These are phyloP conservation scores for Thinopyrum obtusiflorum DNA, from an alignment of 202 grass and related monocot genomes.

Conservation along the genomic window DNA sequence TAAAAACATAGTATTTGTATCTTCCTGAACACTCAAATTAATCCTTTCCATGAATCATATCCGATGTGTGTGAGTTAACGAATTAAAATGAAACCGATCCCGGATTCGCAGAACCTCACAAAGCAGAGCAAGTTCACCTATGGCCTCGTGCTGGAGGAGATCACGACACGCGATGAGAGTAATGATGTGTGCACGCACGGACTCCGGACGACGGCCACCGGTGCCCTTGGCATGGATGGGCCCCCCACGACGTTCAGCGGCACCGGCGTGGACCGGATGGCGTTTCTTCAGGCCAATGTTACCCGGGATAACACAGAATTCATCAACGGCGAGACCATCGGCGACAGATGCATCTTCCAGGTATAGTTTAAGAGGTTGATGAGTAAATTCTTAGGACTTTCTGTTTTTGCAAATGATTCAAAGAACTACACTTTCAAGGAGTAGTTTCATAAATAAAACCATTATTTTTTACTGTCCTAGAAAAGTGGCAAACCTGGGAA, in stretches of 20 bases:
- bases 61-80: not conserved
- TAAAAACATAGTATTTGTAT: not conserved
- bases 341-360: slow-evolving; percentile 94
- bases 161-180: slow-evolving; percentile 87
- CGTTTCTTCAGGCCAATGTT: slow-evolving; percentile 86
- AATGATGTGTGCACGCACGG: slow-evolving; percentile 88
- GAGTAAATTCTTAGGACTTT: not conserved
- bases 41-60: slow-evolving; percentile 17
- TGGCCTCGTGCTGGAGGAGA: slow-evolving; percentile 84
- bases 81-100: not conserved
- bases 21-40: not conserved
- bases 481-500: not conserved
- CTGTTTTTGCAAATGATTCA: not conserved
- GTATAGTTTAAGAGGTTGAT: slow-evolving; percentile 26
- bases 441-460: not conserved
- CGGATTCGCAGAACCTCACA: slow-evolving; percentile 66
- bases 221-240: slow-evolving; percentile 79
- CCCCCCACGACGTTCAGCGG: slow-evolving; percentile 91
- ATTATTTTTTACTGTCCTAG: not conserved
- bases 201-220: slow-evolving; percentile 60
- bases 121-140: slow-evolving; percentile 94
- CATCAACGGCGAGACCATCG: slow-evolving; percentile 73
- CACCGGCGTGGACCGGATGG: slow-evolving; percentile 70
- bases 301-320: slow-evolving; percentile 89
- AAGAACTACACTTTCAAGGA: not conserved